phyloP scores from a whole-genome alignment of 257 asterid genomes.

The Rhazya stricta region DNA sequence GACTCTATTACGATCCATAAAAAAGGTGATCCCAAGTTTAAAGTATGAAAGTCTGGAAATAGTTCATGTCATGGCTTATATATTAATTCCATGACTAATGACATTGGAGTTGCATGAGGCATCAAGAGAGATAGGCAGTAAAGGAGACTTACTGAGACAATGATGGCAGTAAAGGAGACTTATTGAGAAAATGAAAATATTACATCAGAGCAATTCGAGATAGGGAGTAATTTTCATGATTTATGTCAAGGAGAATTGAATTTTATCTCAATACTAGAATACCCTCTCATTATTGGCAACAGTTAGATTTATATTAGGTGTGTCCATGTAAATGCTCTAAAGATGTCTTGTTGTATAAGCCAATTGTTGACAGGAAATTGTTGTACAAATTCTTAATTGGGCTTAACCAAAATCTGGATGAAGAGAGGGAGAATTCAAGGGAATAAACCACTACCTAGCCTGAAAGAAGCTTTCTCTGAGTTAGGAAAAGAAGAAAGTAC shows the following conservation, averaged over 20 bases:
- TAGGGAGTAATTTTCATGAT: neutral
- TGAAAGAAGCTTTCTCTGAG: neutral
- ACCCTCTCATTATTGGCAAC: neutral
- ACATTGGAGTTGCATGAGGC: neutral
- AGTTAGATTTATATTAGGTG: neutral
- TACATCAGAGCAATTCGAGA: neutral
- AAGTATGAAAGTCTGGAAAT: neutral
- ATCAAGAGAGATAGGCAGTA: neutral
- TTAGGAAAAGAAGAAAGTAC: neutral
- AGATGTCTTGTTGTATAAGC: neutral
- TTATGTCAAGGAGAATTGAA: neutral
- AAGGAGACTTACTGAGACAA: too few relatives aligned
- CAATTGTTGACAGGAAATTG: neutral
- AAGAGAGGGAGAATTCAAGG: neutral
- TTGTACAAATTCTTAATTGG: neutral
- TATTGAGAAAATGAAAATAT: neutral
- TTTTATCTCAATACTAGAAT: neutral
- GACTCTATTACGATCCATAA: too few relatives aligned
- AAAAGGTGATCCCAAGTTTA: neutral
- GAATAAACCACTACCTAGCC: neutral
- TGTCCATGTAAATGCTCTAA: neutral
- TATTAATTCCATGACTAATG: neutral
- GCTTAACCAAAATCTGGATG: neutral
- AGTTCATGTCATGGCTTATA: neutral
- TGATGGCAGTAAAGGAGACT: neutral